phyloP scores from a whole-genome alignment of 345 rosid genomes.

The Brassica nigra region DNA sequence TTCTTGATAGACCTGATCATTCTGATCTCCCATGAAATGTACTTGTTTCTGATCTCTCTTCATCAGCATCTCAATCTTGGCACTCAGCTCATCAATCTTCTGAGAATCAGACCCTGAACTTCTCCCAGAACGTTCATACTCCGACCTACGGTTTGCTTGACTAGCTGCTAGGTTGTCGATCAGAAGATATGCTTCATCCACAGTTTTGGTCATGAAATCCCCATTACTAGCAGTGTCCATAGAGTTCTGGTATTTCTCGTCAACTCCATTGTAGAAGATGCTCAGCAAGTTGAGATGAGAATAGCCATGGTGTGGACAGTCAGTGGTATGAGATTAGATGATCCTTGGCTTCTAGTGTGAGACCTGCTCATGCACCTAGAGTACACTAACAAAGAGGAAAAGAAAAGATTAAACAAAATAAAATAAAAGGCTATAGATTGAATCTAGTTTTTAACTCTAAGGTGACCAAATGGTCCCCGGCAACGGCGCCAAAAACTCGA shows the following conservation, averaged over 20 bases:
- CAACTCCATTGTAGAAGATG: not conserved
- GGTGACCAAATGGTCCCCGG: no score
- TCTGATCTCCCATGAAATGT: not conserved
- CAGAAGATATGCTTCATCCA: not conserved
- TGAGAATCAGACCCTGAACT: not conserved
- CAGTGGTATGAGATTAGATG: not conserved
- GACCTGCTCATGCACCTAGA: no score
- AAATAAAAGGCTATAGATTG: no score
- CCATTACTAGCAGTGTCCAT: not conserved
- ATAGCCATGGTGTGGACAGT: not conserved
- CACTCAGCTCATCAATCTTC: not conserved
- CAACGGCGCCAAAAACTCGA: no score
- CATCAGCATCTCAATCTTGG: not conserved
- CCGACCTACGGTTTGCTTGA: not conserved
- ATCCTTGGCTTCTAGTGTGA: no score
- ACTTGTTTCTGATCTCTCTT: no score
- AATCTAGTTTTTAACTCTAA: no score
- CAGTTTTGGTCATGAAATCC: not conserved
- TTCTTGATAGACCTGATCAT: not conserved
- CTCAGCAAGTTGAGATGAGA: not conserved
- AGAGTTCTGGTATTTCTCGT: not conserved
- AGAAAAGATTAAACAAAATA: no score
- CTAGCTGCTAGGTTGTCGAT: not conserved
- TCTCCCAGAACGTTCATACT: not conserved
- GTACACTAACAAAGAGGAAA: no score